Evolutionary conservation across 179 eudicot genomes (phyloP).

Genomic region (Gypsophila paniculata): DNA sequence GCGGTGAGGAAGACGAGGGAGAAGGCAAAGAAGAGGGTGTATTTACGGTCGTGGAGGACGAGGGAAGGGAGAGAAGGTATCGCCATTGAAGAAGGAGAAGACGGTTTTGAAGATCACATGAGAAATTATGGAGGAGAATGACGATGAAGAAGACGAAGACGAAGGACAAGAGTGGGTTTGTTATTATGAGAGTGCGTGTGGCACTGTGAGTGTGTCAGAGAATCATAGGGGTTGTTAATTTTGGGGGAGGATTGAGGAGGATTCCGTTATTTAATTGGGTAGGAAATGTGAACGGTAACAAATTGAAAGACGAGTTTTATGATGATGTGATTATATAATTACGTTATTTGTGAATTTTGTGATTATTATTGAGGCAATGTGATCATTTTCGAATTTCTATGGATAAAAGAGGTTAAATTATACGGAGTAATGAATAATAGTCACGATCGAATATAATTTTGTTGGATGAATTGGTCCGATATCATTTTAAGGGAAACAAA

Average conservation of each 20-base stretch:
- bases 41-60: constrained; percentile 45
- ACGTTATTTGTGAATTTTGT: no score
- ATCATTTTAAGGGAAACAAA: no score
- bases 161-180: not conserved
- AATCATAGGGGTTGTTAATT: not conserved
- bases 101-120: not conserved
- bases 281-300: no score
- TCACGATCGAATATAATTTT: no score
- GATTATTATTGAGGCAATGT: no score
- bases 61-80: constrained; percentile 25
- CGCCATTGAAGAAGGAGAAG: constrained; percentile 35
- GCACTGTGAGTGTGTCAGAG: constrained; percentile 3
- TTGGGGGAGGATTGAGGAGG: not conserved
- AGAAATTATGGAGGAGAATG: not conserved
- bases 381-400: no score
- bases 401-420: no score
- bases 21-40: constrained; percentile 57
- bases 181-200: constrained; percentile 18
- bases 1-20: constrained; percentile 43
- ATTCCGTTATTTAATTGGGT: not conserved
- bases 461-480: no score
- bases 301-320: no score
- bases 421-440: no score
- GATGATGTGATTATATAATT: no score
- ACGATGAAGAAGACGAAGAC: no score